Evolutionary conservation across 1,139 yeast genomes (phyloP), one percentile per base, ranked within the genome.

Genomic region (Yamadazyma friedrichii): DNA sequence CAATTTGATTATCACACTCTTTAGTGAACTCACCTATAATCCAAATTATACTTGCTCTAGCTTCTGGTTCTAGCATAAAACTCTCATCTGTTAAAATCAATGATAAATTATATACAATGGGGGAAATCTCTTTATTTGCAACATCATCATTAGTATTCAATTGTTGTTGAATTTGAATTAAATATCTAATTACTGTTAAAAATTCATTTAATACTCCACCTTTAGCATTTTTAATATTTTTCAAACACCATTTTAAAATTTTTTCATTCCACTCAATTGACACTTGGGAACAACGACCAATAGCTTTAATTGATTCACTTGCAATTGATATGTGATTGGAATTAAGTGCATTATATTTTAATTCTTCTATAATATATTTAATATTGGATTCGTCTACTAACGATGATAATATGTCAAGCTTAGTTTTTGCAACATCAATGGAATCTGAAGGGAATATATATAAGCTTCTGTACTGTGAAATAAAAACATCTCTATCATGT

Each of bases 1-100:
- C 88, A 36, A 86, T 71, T 17, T 56, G 40, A 36, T 70, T 70
- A 8, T 61, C 53, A 9, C 65, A 60, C n/a, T 60, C 56, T 33
- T 62, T 67, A 0, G 76, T 63, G 54, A 86, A 84, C 55, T 93
- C 98, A 2, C 98, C 97, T 35, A 93, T 78, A 10, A 91, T 74
- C 98, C 98, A 94, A 13, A 93, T 74, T 15, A 89, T 82, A 42
- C 94, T 85, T 1, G 95, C 89, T 49, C 82, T 79, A 0, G 98
- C 96, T 13, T 72, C 70, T 16, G 66, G 58, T 25, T 64, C 72
- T 25, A 74, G 52, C 2, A 56, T 54, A 2, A 65, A 33, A 12
- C 47, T 48, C 3, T 51, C 50, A 40, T 61, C 64, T 3, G 48
- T 44, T 38, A 70, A 54, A 2, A 67, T 56, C 29, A 55, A 43